A percentile compares a stretch with the other conserved stretches of the same genome.
Evolutionary conservation across 257 asterid species (phyloP).

Genomic region (Nicotiana paniculata): DNA sequence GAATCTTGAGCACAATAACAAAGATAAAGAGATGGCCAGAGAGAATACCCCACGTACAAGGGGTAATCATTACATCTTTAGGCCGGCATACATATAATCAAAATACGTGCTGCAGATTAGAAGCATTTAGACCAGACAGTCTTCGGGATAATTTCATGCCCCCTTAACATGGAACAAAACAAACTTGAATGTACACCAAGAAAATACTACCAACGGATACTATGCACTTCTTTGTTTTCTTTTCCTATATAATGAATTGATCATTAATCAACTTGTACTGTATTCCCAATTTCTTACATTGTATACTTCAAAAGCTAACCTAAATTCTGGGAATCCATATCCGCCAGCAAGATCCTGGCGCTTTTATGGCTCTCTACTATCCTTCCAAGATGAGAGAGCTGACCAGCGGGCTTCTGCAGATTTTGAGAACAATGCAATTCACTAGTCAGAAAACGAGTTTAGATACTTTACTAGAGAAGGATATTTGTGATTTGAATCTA

Average conservation of each 20-base stretch:
- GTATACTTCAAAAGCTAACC: constrained; percentile 44
- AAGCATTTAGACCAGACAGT: neutral
- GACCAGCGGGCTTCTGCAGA: neutral
- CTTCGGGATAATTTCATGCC: constrained; percentile 10
- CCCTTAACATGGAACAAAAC: constrained; percentile 13
- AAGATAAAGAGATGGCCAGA: neutral
- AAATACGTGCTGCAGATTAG: neutral
- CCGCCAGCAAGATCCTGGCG: constrained; percentile 5
- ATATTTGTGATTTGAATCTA: neutral
- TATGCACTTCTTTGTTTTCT: constrained; percentile 23
- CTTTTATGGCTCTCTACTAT: neutral
- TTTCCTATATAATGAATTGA: constrained; percentile 36
- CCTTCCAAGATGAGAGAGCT: constrained; percentile 1
- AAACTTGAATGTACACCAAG: constrained; percentile 27
- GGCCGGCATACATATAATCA: neutral
- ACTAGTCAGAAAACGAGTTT: neutral
- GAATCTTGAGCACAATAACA: neutral
- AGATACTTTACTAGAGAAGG: neutral
- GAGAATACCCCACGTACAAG: neutral
- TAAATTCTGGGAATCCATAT: constrained; percentile 2
- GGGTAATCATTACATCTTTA: neutral
- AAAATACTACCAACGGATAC: constrained; percentile 17
- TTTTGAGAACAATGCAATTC: neutral
- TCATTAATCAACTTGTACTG: constrained; percentile 18
- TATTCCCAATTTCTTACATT: constrained; percentile 45